Base-by-base conservation (phyloP, 371 early-diverging fungal species). In the Haplosporangium sp. region DNA sequence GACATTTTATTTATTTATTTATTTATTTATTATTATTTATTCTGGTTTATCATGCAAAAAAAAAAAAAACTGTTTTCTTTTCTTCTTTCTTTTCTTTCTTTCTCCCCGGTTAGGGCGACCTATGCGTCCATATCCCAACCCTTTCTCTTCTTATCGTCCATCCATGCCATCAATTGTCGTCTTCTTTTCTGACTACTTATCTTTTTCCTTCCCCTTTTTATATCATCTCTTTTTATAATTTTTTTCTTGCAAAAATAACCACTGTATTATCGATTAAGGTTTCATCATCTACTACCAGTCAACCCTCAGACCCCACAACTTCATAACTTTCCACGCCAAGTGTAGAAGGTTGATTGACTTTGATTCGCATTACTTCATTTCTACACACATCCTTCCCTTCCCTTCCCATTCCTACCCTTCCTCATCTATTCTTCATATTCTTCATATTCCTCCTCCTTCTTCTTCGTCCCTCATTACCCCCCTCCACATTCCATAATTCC, bases 61-160 rank as follows among this genome's bases (percentile, higher is more conserved):
- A 27, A 27, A 27, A 27, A 27, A 27, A 27, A 27, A 27, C 27
- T 27, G 19, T 52, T 63, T 19, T 34, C 34, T 34, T 57, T 65
- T 13, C 37, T 15, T 44, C 37, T 47, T n/a, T 34, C 37, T 38
- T 67, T 58, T 66, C 27, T 60, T 67, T 13, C 11, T 58, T 44
- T 37, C 19, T 45, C 48, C 20, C 7, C 10, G 6, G 19, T 6
- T 55, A 27, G 55, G 55, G 55, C 53, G 53, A 20, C 45, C 40
- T n/a, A n/a, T 61, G 27, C 44, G 35, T 11, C 45, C 3, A 8
- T 6, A 20, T 42, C 61, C 2, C 17, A 44, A 0, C 42, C 27
- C 17, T 8, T 59, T 59, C 6, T 39, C 19, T 59, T 11, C 59
- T 6, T 39, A 9, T 59, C 19, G 9, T 39, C n/a, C 39, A 17